Evolutionary conservation across 2,329 filamentous ascomycete species (phyloP).

Genomic region (Pezicula neosporulosa): DNA sequence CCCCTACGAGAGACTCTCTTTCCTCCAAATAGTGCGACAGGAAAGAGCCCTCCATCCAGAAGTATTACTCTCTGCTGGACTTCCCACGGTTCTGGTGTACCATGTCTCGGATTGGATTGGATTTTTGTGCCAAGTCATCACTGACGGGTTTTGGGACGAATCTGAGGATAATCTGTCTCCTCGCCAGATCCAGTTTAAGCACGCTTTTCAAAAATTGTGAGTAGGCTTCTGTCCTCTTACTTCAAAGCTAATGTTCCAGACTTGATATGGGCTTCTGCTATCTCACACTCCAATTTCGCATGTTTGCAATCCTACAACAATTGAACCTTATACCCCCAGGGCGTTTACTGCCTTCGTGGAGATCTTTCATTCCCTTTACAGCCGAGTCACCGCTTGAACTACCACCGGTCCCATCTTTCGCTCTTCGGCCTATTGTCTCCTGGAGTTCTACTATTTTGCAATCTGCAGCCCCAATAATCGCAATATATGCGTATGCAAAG

Average conservation of each 20-base stretch:
- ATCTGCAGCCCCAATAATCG: conserved; percentile 20
- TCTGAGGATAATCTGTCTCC: conserved; percentile 11
- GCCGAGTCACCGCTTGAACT: conserved; percentile 20
- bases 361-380: conserved; percentile 26
- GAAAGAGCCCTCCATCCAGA: conserved; percentile 18
- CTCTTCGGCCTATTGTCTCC: conserved; percentile 8
- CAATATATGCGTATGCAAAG: conserved; percentile 19
- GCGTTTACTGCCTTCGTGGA: conserved; percentile 16
- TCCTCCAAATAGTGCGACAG: conserved; percentile 21
- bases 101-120: conserved; percentile 22
- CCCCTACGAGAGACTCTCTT: conserved; percentile 20
- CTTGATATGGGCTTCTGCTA: conserved; percentile 18
- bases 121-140: conserved; percentile 16
- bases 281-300: conserved; percentile 22
- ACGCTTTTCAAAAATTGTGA: conserved; percentile 8
- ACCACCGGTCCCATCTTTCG: conserved; percentile 9
- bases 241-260: conserved; percentile 16
- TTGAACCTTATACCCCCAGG: conserved; percentile 22
- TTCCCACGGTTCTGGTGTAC: conserved; percentile 24
- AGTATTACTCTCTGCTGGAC: conserved; percentile 20
- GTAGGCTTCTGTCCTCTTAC: neutral
- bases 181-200: conserved; percentile 8
- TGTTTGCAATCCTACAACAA: conserved; percentile 29
- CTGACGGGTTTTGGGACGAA: conserved; percentile 17
- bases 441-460: conserved; percentile 13